Conservation (phyloP, 495 filamentous ascomycete species). For the Penicillium antarcticum region DNA sequence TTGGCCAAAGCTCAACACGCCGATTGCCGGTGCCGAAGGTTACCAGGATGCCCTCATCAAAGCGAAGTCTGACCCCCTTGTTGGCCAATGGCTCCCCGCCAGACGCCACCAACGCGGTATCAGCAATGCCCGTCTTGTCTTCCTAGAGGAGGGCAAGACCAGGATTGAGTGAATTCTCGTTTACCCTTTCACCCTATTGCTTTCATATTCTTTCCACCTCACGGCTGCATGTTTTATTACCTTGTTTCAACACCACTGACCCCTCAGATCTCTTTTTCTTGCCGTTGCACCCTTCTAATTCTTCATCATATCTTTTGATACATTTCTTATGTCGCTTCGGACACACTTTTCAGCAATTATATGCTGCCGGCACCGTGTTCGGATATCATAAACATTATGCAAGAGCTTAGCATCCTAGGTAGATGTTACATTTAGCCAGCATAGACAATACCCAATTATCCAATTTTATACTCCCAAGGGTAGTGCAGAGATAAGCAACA, state of each 20-base stretch:
- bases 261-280: conserved; percentile 9
- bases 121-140: conserved; percentile 73
- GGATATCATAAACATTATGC: no score
- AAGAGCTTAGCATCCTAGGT: not conserved
- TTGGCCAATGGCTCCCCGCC: conserved; percentile 64
- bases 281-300: conserved; percentile 3
- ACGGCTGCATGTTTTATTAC: conserved; percentile 24
- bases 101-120: conserved; percentile 68
- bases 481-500: conserved; percentile 1
- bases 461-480: not conserved
- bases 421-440: not conserved
- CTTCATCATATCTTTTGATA: not conserved
- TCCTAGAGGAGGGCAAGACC: conserved; percentile 94
- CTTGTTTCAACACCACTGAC: conserved; percentile 3
- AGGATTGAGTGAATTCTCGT: conserved; percentile 66
- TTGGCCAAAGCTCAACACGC: conserved; percentile 93
- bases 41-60: conserved; percentile 81
- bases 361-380: no score
- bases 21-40: conserved; percentile 78
- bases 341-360: no score
- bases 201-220: conserved; percentile 14
- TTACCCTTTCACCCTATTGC: conserved; percentile 1
- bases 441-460: no score
- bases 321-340: not conserved
- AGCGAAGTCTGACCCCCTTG: conserved; percentile 69